A percentile compares a stretch with the other conserved stretches of the same genome.
These are phyloP conservation scores for Coelastrella sp. DNA, from an alignment of 139 green algal species.

Conservation along the genomic window DNA sequence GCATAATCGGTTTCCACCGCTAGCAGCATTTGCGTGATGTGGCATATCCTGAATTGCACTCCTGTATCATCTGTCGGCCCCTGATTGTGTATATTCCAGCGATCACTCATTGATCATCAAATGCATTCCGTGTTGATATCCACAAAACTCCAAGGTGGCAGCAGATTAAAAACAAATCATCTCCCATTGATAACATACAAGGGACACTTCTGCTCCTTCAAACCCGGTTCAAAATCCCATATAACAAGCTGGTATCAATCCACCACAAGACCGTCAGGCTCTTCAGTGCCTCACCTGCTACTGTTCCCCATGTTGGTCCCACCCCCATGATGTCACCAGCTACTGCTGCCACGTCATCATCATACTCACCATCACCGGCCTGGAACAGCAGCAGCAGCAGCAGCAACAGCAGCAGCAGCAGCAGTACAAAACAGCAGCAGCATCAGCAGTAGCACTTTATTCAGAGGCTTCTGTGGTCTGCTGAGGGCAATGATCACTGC, in stretches of 20 bases:
- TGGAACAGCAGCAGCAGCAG: neutral
- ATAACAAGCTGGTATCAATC: neutral
- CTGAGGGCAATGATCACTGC: neutral
- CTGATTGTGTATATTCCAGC: no score
- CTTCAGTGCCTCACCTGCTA: neutral
- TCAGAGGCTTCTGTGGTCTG: neutral
- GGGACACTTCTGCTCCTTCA: no score
- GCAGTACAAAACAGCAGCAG: neutral
- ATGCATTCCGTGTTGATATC: no score
- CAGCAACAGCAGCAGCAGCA: neutral
- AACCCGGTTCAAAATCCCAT: no score
- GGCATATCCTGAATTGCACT: no score
- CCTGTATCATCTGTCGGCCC: no score
- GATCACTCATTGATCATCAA: no score
- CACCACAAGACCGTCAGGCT: neutral
- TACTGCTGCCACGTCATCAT: constrained; percentile 34
- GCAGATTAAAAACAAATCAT: no score
- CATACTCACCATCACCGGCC: constrained; percentile 1
- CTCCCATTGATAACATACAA: no score
- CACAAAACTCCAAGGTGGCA: no score
- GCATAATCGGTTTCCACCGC: no score
- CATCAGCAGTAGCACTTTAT: neutral
- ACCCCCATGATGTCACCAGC: constrained; percentile 24
- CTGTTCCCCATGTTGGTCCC: constrained; percentile 18
- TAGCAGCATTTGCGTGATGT: no score